These are phyloP conservation scores for Cordyceps cateniannulata DNA, from an alignment of 2,329 filamentous ascomycete genomes.

Conservation along the genomic window DNA sequence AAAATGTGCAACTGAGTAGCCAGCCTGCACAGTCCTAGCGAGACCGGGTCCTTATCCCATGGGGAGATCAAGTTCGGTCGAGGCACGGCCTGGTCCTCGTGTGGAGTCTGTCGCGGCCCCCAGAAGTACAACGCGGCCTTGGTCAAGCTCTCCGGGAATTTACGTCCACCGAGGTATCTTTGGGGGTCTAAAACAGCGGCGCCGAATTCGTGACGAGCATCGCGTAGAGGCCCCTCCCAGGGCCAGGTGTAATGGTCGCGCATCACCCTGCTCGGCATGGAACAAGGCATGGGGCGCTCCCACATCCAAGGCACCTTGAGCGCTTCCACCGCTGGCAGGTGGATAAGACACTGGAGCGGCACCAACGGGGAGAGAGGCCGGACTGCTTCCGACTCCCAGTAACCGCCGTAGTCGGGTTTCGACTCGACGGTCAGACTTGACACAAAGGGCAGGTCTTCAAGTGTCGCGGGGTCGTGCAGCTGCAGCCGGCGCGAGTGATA, in stretches of 20 bases:
- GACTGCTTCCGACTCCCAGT: not conserved
- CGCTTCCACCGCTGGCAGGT: conserved; percentile 17
- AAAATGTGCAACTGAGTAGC: conserved; percentile 16
- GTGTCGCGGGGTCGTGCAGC: conserved; percentile 16
- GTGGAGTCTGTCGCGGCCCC: too few relatives aligned
- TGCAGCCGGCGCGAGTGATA: conserved; percentile 17
- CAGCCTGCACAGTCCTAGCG: conserved; percentile 17
- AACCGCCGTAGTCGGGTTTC: not conserved
- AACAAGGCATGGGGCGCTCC: conserved; percentile 17
- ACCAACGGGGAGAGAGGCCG: conserved; percentile 19
- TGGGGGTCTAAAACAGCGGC: conserved; percentile 14
- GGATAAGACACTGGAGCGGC: conserved; percentile 19
- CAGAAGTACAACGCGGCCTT: conserved; percentile 17
- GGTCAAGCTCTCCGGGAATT: conserved; percentile 15
- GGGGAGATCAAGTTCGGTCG: conserved; percentile 18
- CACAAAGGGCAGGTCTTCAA: conserved; percentile 16
- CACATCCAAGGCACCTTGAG: conserved; percentile 18
- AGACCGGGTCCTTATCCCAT: conserved; percentile 17
- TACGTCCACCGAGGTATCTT: not conserved
- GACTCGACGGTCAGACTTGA: conserved; percentile 10
- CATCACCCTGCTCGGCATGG: conserved; percentile 12
- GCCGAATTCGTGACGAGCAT: conserved; percentile 22
- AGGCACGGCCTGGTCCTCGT: conserved; percentile 13
- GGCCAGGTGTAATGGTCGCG: conserved; percentile 15
- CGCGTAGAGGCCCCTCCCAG: conserved; percentile 22